Percentiles rank a stretch among this genome's conserved stretches.
Evolutionary conservation across 2,329 filamentous ascomycete genomes (phyloP).

Genomic region (Penicillium concentricum): DNA sequence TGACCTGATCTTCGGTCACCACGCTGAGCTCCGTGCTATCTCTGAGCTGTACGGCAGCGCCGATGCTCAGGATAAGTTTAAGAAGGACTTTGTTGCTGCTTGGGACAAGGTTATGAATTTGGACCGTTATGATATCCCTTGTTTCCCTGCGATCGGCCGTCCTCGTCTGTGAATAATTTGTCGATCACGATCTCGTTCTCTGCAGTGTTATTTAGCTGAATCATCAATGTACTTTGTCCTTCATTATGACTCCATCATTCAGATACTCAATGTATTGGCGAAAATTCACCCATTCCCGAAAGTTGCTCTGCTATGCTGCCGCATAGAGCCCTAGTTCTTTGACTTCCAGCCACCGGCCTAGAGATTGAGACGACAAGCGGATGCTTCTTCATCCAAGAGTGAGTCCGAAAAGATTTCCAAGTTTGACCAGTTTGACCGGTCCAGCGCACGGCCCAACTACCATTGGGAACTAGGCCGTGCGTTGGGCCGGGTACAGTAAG

Average conservation of each 20-base stretch:
- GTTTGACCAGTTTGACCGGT: too few species aligned
- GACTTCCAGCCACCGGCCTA: background rate
- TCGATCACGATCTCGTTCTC: background rate
- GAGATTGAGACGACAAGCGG: too few species aligned
- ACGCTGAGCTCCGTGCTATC: conserved; percentile 69
- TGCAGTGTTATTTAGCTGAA: background rate
- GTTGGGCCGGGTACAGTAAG: too few species aligned
- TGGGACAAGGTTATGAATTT: conserved; percentile 75
- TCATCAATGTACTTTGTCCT: background rate
- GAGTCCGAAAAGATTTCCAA: too few species aligned
- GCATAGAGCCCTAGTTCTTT: background rate
- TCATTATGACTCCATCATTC: background rate
- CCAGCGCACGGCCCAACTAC: too few species aligned
- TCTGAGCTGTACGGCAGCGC: conserved; percentile 66
- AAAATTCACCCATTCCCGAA: background rate
- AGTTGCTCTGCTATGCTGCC: background rate
- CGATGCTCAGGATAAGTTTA: conserved; percentile 63
- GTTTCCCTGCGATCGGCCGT: conserved; percentile 14
- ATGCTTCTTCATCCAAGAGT: too few species aligned
- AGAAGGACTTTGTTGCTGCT: conserved; percentile 67
- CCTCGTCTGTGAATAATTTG: conserved; percentile 18
- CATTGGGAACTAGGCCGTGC: too few species aligned
- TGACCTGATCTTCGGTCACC: conserved; percentile 71
- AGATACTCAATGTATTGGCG: background rate
- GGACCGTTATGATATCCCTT: conserved; percentile 64